Evolutionary conservation across 805 yeast genomes (phyloP), one percentile per base, ranked within the genome.

Genomic region (Spathaspora hagerdaliae): DNA sequence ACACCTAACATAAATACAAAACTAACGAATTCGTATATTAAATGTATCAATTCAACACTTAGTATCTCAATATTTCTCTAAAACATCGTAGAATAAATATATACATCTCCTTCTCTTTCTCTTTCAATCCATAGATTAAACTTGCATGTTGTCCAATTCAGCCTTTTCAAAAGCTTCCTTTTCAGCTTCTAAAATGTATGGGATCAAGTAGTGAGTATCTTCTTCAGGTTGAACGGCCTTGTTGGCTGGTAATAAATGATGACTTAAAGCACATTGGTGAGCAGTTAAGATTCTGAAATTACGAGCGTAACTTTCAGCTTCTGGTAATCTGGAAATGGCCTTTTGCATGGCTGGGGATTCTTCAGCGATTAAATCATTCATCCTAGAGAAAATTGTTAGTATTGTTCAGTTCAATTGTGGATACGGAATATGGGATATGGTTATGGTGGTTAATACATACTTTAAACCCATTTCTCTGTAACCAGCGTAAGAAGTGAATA

Each of bases 401-500:
- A 33, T 19, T 19, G 24, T 19, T 19, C 24, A 19, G 5, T 19
- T 19, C 34, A 9, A 35, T 9, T 10, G 27, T 34, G 27, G 26
- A 38, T 13, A 15, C 41, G 52, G 64, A 62, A 34, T 52, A 63
- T 66, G 39, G 58, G 69, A 75, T 7, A 7, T 14, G 8, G 24
- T 7, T 9, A 19, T 19, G 8, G n/a, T 15, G n/a, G n/a, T 15
- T 6, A 11, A 11, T 7, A 39, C 42, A 31, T 41, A 42, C 43
- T 73, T 88, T 60, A 94, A 79, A 45, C 99, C 99, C 74, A 94
- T 70, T 69, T 90, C 81, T 78, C 98, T 87, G 87, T 94, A 94
- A 49, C 98, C 98, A 46, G 96, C 77, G 54, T 78, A 77, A 55
- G 82, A 74, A 56, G 79, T 73, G 71, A 85, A 91, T 56, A 80